Evolutionary conservation across 202 grass and related monocot genomes (phyloP), one percentile per base, ranked within the genome.

Genomic region (Digitaria exilis): DNA sequence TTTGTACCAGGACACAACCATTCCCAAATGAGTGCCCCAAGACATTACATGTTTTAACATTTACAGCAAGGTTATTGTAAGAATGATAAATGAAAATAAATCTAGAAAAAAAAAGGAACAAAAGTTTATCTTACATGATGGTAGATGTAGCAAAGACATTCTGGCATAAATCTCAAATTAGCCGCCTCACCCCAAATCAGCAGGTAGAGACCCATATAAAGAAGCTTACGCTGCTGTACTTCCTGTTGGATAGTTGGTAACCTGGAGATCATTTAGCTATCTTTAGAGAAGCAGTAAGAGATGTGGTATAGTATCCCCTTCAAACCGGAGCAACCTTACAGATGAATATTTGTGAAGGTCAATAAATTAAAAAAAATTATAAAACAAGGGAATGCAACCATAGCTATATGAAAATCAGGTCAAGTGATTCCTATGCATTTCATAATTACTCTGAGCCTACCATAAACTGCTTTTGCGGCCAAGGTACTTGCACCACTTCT

Each of bases 141-240:
- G 82, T 95, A 98, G 81, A 98, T 98, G 85, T 98, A 98, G 71
- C 93, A 94, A 44, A 96, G 89, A 82, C 96, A 98, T 61, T 98
- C 96, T 50, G 96, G 96, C 96, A 98, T 96, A 80, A 98, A 98
- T 80, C 96, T 95, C 83, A 98, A 90, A 69, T 98, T 98, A 79
- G 96, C 96, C 7, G 93, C 96, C 86, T 98, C 96, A 46, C 96
- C 93, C 96, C 96, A 98, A 81, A 98, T 94, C 66, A 98, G 78
- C 43, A 98, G 84, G 77, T 96, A 98, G 56, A 98, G 88, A 28
- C 96, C 89, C 89, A 98, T 92, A 82, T 98, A 98, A 51, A 98
- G 96, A 85, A 98, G 96, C 78, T 98, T 98, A 35, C 93, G 89
- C 71, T 98, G 96, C 72, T 98, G 96, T 9, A 98, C 91, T 93